phyloP scores from a whole-genome alignment of 495 filamentous ascomycete species.

The Clohesyomyces aquaticus region DNA sequence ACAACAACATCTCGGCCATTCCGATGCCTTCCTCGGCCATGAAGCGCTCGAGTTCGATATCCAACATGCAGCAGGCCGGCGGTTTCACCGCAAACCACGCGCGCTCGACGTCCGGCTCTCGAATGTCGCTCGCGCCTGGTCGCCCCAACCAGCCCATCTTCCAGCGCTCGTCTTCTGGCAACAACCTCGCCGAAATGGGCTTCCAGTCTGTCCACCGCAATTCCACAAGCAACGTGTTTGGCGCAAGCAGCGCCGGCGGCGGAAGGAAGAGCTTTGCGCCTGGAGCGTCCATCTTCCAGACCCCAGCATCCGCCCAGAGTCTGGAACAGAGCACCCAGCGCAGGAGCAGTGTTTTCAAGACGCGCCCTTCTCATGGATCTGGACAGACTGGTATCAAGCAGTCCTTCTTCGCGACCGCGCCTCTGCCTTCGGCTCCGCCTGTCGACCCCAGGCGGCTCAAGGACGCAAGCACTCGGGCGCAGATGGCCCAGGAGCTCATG shows the following conservation, averaged over 20 bases:
- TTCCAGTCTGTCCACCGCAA: conserved; percentile 85
- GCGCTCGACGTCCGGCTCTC: conserved; percentile 77
- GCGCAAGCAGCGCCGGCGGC: conserved; percentile 53
- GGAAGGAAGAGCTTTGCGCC: conserved; percentile 75
- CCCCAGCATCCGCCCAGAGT: conserved; percentile 47
- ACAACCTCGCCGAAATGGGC: conserved; percentile 72
- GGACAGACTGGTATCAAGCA: conserved; percentile 62
- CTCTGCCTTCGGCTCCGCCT: conserved; percentile 74
- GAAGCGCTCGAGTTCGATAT: conserved; percentile 88
- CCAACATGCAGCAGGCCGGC: conserved; percentile 61
- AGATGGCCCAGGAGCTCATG: conserved; percentile 84
- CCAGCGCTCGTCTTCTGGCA: conserved; percentile 77
- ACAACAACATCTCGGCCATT: conserved; percentile 71
- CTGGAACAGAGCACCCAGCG: conserved; percentile 62
- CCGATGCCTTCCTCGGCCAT: conserved; percentile 92
- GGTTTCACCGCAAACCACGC: conserved; percentile 67
- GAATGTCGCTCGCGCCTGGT: conserved; percentile 78
- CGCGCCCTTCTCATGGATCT: conserved; percentile 63
- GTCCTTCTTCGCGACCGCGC: conserved; percentile 88
- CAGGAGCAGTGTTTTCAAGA: conserved; percentile 81
- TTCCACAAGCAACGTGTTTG: conserved; percentile 71
- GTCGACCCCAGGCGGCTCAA: conserved; percentile 87
- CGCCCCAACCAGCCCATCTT: conserved; percentile 85
- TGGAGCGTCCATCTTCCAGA: conserved; percentile 51
- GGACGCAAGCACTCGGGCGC: conserved; percentile 72